Percentiles rank a stretch among this genome's conserved stretches.
Evolutionary conservation across 768 basidiomycete genomes (phyloP).

Genomic region (Macrolepiota albuminosa): DNA sequence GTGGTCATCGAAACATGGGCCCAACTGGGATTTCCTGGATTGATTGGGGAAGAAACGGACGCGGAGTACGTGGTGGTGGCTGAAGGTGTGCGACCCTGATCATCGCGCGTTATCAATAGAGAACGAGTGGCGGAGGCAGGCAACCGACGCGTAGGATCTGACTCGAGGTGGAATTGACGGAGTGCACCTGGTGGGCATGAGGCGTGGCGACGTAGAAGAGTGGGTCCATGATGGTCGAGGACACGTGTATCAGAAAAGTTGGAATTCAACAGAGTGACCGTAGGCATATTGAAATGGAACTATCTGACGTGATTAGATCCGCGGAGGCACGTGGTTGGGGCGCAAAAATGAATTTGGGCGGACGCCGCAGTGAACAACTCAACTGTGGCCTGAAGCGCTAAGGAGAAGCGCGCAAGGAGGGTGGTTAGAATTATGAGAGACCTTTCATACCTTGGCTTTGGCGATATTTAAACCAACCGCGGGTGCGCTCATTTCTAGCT

Average conservation of each 20-base stretch:
- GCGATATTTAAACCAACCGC: neutral
- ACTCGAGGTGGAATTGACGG: neutral
- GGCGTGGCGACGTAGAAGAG: neutral
- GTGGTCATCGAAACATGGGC: neutral
- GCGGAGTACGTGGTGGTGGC: neutral
- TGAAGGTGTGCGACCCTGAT: neutral
- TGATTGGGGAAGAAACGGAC: neutral
- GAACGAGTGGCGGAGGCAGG: neutral
- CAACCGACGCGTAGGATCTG: constrained; percentile 1
- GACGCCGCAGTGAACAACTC: neutral
- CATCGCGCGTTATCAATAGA: neutral
- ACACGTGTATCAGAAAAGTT: neutral
- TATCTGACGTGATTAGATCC: neutral
- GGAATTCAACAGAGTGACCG: neutral
- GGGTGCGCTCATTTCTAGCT: neutral
- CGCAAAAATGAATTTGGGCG: neutral
- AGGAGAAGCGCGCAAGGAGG: neutral
- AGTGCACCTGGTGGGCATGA: constrained; percentile 4
- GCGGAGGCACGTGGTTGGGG: neutral
- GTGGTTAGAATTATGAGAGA: neutral
- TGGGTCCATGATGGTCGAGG: neutral
- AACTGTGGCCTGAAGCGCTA: neutral
- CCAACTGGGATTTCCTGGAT: neutral
- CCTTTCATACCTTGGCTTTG: neutral
- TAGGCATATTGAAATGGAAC: neutral